Conservation (phyloP, 139 green algal species). For the Chlorella sp. region DNA sequence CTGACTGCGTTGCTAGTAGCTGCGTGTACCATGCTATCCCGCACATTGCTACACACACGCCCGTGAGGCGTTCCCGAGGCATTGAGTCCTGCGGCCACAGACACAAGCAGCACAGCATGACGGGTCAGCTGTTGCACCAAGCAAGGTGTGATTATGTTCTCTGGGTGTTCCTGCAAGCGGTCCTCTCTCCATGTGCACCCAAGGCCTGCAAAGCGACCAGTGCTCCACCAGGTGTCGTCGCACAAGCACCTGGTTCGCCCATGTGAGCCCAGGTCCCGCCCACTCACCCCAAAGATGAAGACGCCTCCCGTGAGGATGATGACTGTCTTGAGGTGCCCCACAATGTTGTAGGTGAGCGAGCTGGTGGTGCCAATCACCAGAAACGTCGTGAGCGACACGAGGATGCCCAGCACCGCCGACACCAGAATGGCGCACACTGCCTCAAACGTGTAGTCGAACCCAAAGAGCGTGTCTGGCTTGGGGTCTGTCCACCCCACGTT, state of each 20-base stretch:
- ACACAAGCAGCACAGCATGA: too few relatives aligned
- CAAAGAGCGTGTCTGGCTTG: constrained; percentile 45
- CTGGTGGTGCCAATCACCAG: constrained; percentile 35
- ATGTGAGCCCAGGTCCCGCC: too few relatives aligned
- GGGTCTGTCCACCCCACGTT: constrained; percentile 11
- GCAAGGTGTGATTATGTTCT: too few relatives aligned
- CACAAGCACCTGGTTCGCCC: too few relatives aligned
- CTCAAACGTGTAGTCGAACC: constrained; percentile 40
- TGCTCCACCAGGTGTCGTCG: too few relatives aligned
- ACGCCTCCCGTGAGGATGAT: constrained; percentile 59
- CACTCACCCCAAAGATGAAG: constrained; percentile 57
- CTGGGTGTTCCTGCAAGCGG: too few relatives aligned
- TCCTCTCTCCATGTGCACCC: too few relatives aligned
- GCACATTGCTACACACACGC: constrained; percentile 50
- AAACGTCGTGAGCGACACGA: constrained; percentile 82
- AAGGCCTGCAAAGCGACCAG: too few relatives aligned
- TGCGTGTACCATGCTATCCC: constrained; percentile 41
- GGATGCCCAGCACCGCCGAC: constrained; percentile 69
- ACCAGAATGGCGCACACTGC: constrained; percentile 61
- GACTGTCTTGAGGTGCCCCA: constrained; percentile 67
- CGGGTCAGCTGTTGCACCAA: too few relatives aligned
- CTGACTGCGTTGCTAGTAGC: constrained; percentile 1
- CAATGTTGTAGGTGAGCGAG: constrained; percentile 74
- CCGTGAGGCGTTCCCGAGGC: constrained; percentile 47
- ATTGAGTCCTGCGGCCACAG: constrained; percentile 26